These are phyloP conservation scores for Cinnamomum chago DNA, from an alignment of 164 flowering plant genomes.

Conservation along the genomic window DNA sequence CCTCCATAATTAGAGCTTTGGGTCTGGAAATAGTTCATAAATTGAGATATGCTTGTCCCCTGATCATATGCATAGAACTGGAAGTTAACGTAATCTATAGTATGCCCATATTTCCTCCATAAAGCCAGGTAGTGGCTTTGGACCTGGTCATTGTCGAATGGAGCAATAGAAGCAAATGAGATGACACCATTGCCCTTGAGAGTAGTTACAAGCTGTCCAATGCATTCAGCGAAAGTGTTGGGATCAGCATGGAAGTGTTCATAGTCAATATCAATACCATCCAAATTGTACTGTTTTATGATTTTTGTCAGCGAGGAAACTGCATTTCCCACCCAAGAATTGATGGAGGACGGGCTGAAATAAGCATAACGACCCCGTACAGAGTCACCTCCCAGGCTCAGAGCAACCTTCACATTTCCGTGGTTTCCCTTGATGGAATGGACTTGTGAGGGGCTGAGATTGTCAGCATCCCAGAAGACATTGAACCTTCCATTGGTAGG, in stretches of 20 bases:
- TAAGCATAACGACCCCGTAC: slow-evolving; percentile 22
- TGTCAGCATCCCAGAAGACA: slow-evolving; percentile 49
- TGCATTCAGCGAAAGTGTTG: slow-evolving; percentile 44
- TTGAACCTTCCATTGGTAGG: slow-evolving; percentile 63
- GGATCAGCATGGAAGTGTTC: slow-evolving; percentile 44
- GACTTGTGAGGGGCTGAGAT: slow-evolving; percentile 41
- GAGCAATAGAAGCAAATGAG: slow-evolving; percentile 59
- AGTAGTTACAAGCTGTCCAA: slow-evolving; percentile 31
- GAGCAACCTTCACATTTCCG: slow-evolving; percentile 46
- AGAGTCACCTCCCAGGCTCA: slow-evolving; percentile 57
- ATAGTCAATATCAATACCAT: slow-evolving; percentile 55
- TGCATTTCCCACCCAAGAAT: slow-evolving; percentile 65
- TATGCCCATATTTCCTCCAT: slow-evolving; percentile 38
- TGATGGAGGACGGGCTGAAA: slow-evolving; percentile 39
- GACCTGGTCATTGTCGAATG: slow-evolving; percentile 37
- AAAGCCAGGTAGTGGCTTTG: slow-evolving; percentile 46
- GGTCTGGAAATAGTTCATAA: slow-evolving; percentile 27
- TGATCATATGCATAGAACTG: slow-evolving; percentile 55
- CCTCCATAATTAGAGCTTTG: slow-evolving; percentile 41
- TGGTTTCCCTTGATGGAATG: slow-evolving; percentile 32
- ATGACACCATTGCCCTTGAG: slow-evolving; percentile 38
- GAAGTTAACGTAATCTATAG: slow-evolving; percentile 56
- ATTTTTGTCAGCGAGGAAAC: slow-evolving; percentile 52
- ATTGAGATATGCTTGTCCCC: slow-evolving; percentile 43
- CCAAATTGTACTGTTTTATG: slow-evolving; percentile 37